These are phyloP conservation scores for Lippia alba DNA, from an alignment of 305 asterid genomes.

Conservation along the genomic window DNA sequence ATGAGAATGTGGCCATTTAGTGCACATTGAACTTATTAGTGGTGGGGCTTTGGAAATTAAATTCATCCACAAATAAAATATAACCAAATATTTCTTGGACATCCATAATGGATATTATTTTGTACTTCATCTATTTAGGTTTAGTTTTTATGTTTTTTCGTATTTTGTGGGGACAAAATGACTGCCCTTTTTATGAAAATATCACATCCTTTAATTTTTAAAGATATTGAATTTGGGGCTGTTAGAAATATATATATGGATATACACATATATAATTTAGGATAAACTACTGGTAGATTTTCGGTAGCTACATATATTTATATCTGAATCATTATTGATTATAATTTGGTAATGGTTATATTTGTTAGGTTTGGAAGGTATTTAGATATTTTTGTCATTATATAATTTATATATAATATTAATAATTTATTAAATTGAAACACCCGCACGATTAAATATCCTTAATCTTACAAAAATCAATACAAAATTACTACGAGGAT, in stretches of 20 bases:
- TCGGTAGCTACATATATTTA: no score
- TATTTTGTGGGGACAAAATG: constrained; percentile 21
- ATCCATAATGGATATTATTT: constrained; percentile 6
- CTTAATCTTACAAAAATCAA: no score
- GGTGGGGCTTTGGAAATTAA: constrained; percentile 31
- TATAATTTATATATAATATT: no score
- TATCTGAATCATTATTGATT: no score
- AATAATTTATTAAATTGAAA: no score
- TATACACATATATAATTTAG: not conserved
- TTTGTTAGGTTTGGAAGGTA: no score
- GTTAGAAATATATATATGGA: no score
- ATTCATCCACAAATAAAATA: constrained; percentile 35
- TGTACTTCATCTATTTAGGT: constrained; percentile 21
- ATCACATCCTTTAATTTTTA: constrained; percentile 12
- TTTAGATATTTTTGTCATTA: no score
- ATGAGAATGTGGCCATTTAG: constrained; percentile 21
- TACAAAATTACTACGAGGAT: no score
- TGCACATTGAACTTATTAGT: constrained; percentile 26
- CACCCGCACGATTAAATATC: no score
- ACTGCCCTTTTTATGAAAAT: constrained; percentile 2
- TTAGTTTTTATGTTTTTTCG: not conserved
- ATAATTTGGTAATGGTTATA: no score
- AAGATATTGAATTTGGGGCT: not conserved
- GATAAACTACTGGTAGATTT: no score
- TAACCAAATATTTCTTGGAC: constrained; percentile 3